phyloP scores from a whole-genome alignment of 352 stramenopile species.

The Phytophthora uliginosa region DNA sequence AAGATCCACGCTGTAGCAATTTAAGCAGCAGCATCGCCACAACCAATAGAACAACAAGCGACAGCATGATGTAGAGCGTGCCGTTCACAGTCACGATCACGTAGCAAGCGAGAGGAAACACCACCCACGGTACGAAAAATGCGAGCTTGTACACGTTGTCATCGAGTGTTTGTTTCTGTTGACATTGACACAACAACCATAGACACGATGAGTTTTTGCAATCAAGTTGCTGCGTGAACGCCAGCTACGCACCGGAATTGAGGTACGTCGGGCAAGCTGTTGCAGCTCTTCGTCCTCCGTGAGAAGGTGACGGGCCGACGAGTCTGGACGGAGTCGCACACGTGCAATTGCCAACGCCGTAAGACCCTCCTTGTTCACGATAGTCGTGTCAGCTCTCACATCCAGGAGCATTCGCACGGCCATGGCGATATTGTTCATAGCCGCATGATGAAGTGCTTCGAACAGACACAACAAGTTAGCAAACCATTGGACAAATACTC shows the following conservation, averaged over 20 bases:
- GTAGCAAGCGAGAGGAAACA: conserved; percentile 57
- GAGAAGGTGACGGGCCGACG: conserved; percentile 55
- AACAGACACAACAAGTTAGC: conserved; percentile 2
- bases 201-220: not conserved
- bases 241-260: conserved; percentile 42
- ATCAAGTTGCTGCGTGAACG: not conserved
- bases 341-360: conserved; percentile 65
- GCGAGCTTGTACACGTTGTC: conserved; percentile 77
- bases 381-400: conserved; percentile 51
- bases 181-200: not conserved
- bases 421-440: conserved; percentile 67
- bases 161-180: conserved; percentile 70
- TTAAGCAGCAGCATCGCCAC: conserved; percentile 53
- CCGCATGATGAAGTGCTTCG: conserved; percentile 73
- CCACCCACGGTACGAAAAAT: conserved; percentile 79
- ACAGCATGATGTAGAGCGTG: conserved; percentile 45
- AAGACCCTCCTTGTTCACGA: conserved; percentile 52
- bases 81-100: conserved; percentile 52
- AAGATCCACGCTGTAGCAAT: conserved; percentile 67
- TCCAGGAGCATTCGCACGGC: conserved; percentile 81
- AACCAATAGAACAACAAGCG: conserved; percentile 43
- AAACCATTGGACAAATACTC: not conserved
- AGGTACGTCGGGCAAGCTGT: conserved; percentile 45
- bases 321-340: conserved; percentile 44
- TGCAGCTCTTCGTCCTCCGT: conserved; percentile 69